A percentile compares a stretch with the other conserved stretches of the same genome.
phyloP scores from a whole-genome alignment of 1,139 yeast species.

The Debaryomyces sp. region DNA sequence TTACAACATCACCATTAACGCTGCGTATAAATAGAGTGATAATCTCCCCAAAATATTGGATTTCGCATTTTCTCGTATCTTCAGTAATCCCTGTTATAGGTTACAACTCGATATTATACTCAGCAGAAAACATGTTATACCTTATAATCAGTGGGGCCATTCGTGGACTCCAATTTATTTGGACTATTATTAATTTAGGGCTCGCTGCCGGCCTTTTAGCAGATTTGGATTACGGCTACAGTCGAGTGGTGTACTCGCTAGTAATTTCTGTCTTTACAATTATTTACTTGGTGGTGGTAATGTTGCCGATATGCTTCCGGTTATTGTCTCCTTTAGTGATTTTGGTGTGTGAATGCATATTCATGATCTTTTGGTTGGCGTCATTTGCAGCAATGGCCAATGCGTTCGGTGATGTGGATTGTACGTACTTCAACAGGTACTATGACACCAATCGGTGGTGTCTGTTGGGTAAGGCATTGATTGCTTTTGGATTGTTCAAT shows the following conservation, averaged over 20 bases:
- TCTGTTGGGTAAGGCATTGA: constrained; percentile 27
- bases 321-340: constrained; percentile 19
- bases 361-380: constrained; percentile 29
- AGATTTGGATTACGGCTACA: constrained; percentile 10
- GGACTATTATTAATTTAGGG: constrained; percentile 27
- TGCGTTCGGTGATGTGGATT: constrained; percentile 23
- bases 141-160: constrained; percentile 1
- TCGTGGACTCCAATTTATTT: constrained; percentile 23
- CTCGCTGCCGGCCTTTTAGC: constrained; percentile 27
- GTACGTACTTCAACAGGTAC: constrained; percentile 14
- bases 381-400: constrained; percentile 29
- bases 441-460: constrained; percentile 18
- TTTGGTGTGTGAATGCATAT: constrained; percentile 24
- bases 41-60: neutral
- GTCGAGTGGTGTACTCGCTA: constrained; percentile 22
- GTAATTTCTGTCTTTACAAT: constrained; percentile 26
- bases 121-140: neutral
- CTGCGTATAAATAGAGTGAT: neutral
- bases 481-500: constrained; percentile 32
- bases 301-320: constrained; percentile 13
- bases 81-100: neutral
- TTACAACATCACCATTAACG: neutral
- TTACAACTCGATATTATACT: neutral
- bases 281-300: constrained; percentile 20
- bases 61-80: neutral